These are phyloP conservation scores for Emmonsiellopsis sp. DNA, from an alignment of 2,329 filamentous ascomycete species.

Conservation along the genomic window DNA sequence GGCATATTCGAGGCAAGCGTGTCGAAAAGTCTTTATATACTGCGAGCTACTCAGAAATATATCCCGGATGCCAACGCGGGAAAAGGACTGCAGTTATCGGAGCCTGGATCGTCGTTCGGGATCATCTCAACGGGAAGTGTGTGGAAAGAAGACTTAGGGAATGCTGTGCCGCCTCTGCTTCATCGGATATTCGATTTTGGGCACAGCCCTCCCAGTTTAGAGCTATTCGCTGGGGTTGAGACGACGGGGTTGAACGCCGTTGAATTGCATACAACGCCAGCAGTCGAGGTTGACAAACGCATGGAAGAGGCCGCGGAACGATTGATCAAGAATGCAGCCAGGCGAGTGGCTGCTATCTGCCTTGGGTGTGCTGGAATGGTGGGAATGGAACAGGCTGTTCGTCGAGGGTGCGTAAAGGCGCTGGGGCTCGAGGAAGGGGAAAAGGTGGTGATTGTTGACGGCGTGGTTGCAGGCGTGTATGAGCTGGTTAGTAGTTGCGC, in stretches of 20 bases:
- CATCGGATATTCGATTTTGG: slow-evolving; percentile 35
- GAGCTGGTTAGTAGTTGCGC: slow-evolving; percentile 28
- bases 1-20: slow-evolving; percentile 87
- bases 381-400: slow-evolving; percentile 68
- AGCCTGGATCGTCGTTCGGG: slow-evolving; percentile 52
- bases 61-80: slow-evolving; percentile 3
- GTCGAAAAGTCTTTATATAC: slow-evolving; percentile 21
- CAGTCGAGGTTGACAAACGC: slow-evolving; percentile 53
- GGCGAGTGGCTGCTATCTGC: slow-evolving; percentile 58
- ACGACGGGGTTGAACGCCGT: slow-evolving; percentile 72
- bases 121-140: slow-evolving; percentile 81
- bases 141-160: slow-evolving; percentile 65
- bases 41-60: neutral
- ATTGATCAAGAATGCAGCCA: slow-evolving; percentile 43
- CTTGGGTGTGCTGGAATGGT: slow-evolving; percentile 90
- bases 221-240: slow-evolving; percentile 66
- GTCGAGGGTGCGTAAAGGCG: slow-evolving; percentile 55
- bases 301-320: slow-evolving; percentile 61
- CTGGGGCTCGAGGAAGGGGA: slow-evolving; percentile 51
- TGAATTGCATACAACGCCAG: slow-evolving; percentile 63
- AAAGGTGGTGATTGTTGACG: slow-evolving; percentile 65
- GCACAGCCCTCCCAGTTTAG: slow-evolving; percentile 20
- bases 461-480: slow-evolving; percentile 36
- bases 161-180: slow-evolving; percentile 56
- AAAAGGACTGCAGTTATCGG: slow-evolving; percentile 22